These are phyloP conservation scores for Ophiostoma angusticollis DNA, from an alignment of 2,329 filamentous ascomycete species.

Conservation along the genomic window DNA sequence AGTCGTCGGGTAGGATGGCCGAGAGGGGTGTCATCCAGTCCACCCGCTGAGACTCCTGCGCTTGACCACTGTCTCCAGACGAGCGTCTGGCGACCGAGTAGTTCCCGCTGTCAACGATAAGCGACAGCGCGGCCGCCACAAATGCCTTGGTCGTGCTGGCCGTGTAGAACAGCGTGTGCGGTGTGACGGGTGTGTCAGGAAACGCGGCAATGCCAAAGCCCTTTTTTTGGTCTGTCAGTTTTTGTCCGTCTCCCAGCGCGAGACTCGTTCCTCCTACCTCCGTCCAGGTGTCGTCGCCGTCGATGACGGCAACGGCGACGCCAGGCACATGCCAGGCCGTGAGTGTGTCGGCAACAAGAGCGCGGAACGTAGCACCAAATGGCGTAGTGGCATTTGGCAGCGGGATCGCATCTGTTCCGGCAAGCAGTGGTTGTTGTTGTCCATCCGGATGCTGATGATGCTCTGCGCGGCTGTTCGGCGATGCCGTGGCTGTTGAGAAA, in stretches of 20 bases:
- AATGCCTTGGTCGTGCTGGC: slow-evolving; percentile 43
- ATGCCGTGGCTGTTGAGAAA: no score
- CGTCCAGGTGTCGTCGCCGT: slow-evolving; percentile 28
- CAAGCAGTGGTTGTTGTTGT: no score
- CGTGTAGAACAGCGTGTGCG: slow-evolving; percentile 38
- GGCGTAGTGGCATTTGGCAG: no score
- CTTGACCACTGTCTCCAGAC: no score
- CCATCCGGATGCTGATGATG: no score
- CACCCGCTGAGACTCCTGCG: slow-evolving; percentile 13
- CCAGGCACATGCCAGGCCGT: slow-evolving; percentile 33
- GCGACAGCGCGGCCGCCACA: slow-evolving; percentile 34
- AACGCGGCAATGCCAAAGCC: slow-evolving; percentile 30
- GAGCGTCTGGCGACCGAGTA: slow-evolving; percentile 15
- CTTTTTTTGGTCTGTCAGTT: slow-evolving; percentile 14
- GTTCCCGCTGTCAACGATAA: slow-evolving; percentile 33
- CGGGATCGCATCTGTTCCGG: no score
- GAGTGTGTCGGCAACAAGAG: slow-evolving; percentile 9
- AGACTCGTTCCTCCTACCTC: slow-evolving; percentile 21
- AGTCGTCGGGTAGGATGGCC: slow-evolving; percentile 35
- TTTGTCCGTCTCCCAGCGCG: no score
- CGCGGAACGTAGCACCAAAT: slow-evolving; percentile 9
- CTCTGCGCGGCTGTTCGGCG: no score
- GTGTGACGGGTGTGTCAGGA: slow-evolving; percentile 27
- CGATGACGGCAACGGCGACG: slow-evolving; percentile 33
- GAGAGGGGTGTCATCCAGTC: slow-evolving; percentile 34